These are phyloP conservation scores for Saturnispora ahearnii DNA, from an alignment of 805 yeast species.

Conservation along the genomic window DNA sequence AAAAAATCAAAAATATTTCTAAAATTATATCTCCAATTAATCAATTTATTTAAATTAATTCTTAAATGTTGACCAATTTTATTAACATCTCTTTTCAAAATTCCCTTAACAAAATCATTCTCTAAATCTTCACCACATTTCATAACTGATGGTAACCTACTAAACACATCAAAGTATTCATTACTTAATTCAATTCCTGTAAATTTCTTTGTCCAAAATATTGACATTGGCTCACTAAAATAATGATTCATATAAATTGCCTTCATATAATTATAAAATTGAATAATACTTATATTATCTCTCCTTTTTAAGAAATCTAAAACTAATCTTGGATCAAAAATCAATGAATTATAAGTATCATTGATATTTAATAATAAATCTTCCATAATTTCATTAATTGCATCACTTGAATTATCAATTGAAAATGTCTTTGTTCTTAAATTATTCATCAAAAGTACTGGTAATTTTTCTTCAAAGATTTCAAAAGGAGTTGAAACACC, in stretches of 20 bases:
- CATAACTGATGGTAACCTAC: constrained; percentile 24
- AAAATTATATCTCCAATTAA: constrained; percentile 25
- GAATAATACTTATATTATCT: constrained; percentile 22
- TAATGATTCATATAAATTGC: constrained; percentile 28
- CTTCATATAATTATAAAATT: constrained; percentile 26
- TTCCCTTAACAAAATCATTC: constrained; percentile 17
- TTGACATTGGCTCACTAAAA: constrained; percentile 26
- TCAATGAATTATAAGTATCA: constrained; percentile 26
- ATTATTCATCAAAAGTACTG: constrained; percentile 18
- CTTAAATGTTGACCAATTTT: constrained; percentile 18
- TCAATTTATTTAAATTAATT: constrained; percentile 20
- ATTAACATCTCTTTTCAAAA: constrained; percentile 16
- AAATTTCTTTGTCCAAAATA: constrained; percentile 27
- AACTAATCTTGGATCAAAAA: constrained; percentile 26
- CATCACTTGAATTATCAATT: constrained; percentile 25
- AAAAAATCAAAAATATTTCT: constrained; percentile 23
- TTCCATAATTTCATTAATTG: constrained; percentile 26
- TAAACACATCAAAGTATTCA: constrained; percentile 22
- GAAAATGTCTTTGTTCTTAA: constrained; percentile 22
- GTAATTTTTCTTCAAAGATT: constrained; percentile 28
- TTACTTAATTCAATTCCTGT: constrained; percentile 17
- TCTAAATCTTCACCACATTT: constrained; percentile 11
- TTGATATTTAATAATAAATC: constrained; percentile 25
- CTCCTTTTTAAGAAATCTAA: constrained; percentile 21
- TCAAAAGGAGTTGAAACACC: constrained; percentile 29